Evolutionary conservation across 1,284 basidiomycete species (phyloP).

Genomic region (Austropuccinia psidii): DNA sequence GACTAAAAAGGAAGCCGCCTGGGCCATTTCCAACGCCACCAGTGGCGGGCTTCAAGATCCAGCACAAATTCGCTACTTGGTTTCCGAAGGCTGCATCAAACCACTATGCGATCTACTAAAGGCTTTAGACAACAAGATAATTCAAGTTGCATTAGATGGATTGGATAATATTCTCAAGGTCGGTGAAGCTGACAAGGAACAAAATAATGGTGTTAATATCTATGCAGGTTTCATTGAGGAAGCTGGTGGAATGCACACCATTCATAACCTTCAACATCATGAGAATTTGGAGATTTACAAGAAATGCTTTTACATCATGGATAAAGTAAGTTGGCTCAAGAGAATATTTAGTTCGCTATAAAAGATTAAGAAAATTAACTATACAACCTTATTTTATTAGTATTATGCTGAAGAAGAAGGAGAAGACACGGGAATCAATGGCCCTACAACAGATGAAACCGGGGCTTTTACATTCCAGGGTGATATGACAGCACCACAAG

Average conservation of each 20-base stretch:
- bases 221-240: slow-evolving; percentile 95
- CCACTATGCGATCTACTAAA: slow-evolving; percentile 91
- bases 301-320: slow-evolving; percentile 99
- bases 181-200: slow-evolving; percentile 88
- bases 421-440: slow-evolving; percentile 62
- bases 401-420: slow-evolving; percentile 52
- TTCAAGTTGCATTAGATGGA: slow-evolving; percentile 96
- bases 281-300: slow-evolving; percentile 99
- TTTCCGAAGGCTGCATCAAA: slow-evolving; percentile 96
- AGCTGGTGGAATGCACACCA: slow-evolving; percentile 78
- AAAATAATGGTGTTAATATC: slow-evolving; percentile 74
- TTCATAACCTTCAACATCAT: slow-evolving; percentile 84
- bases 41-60: slow-evolving; percentile 96
- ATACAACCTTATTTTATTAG: background rate
- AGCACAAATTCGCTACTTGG: slow-evolving; percentile 94
- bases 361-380: background rate
- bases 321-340: slow-evolving; percentile 73
- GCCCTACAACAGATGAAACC: slow-evolving; percentile 77
- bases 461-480: slow-evolving; percentile 62
- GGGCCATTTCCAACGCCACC: slow-evolving; percentile 99
- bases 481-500: slow-evolving; percentile 71
- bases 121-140: slow-evolving; percentile 99
- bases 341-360: slow-evolving; percentile 51
- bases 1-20: slow-evolving; percentile 98
- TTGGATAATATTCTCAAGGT: slow-evolving; percentile 98